Percentiles rank a stretch among this genome's conserved stretches.
phyloP scores from a whole-genome alignment of 2,329 filamentous ascomycete species.

The Periconia digitata region DNA sequence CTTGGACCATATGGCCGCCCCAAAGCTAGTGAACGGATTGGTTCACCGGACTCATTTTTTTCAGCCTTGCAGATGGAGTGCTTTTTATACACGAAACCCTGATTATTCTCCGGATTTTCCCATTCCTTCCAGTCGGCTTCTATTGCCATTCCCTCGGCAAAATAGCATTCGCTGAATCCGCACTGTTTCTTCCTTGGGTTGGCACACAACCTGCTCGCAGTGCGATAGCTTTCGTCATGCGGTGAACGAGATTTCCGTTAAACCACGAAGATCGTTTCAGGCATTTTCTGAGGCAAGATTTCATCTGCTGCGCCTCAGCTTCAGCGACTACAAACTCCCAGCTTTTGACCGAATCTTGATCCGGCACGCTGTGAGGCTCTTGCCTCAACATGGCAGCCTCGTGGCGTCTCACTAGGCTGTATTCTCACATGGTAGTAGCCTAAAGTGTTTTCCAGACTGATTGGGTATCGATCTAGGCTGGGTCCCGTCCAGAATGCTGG shows the following conservation, averaged over 20 bases:
- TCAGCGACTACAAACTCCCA: too few relatives aligned
- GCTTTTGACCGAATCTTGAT: conserved; percentile 5
- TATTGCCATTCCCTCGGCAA: neutral
- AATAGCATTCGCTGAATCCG: neutral
- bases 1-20: conserved; percentile 7
- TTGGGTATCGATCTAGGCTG: too few relatives aligned
- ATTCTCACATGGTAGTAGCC: too few relatives aligned
- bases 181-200: neutral
- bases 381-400: too few relatives aligned
- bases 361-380: too few relatives aligned
- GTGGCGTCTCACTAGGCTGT: too few relatives aligned
- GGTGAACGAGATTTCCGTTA: too few relatives aligned
- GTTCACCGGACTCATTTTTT: conserved; percentile 6
- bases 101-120: neutral
- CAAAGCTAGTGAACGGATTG: conserved; percentile 3
- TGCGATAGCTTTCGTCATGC: too few relatives aligned
- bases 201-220: too few relatives aligned
- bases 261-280: neutral
- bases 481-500: too few relatives aligned
- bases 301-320: conserved; percentile 14
- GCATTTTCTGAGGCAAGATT: conserved; percentile 5
- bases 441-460: too few relatives aligned
- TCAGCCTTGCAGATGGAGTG: conserved; percentile 9
- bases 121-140: neutral
- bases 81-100: conserved; percentile 3